These are phyloP conservation scores for Trypanosoma rangeli DNA, from an alignment of 208 protist genomes.

Conservation along the genomic window DNA sequence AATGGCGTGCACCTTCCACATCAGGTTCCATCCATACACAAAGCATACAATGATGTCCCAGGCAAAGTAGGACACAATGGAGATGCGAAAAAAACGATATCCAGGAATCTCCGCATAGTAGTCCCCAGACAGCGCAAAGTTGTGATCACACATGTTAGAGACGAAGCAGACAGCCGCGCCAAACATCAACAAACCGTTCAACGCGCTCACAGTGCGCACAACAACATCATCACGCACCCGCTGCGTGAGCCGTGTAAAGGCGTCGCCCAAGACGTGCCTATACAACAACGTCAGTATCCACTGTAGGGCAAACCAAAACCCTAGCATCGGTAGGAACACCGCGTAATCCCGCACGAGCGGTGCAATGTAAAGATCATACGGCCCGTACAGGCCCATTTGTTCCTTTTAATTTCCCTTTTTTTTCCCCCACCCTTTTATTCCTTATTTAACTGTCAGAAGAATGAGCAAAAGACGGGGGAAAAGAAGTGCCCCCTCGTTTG, in stretches of 20 bases:
- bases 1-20: conserved; percentile 80
- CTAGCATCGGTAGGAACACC: conserved; percentile 55
- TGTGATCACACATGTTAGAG: conserved; percentile 29
- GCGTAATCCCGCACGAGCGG: conserved; percentile 54
- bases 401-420: background rate
- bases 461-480: background rate
- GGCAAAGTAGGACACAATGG: conserved; percentile 76
- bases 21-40: conserved; percentile 57
- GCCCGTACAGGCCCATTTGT: conserved; percentile 38
- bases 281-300: conserved; percentile 32
- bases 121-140: conserved; percentile 36
- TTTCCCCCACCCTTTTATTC: background rate
- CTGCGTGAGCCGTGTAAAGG: conserved; percentile 36
- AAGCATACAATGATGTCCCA: conserved; percentile 86
- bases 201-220: conserved; percentile 63
- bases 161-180: conserved; percentile 65
- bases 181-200: conserved; percentile 72
- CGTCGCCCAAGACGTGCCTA: conserved; percentile 29
- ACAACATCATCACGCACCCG: conserved; percentile 55
- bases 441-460: background rate
- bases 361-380: conserved; percentile 64
- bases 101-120: conserved; percentile 53
- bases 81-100: conserved; percentile 65
- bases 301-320: conserved; percentile 63
- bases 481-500: no score